Evolutionary conservation across 2,329 filamentous ascomycete genomes (phyloP).

Genomic region (Phialophora expanda): DNA sequence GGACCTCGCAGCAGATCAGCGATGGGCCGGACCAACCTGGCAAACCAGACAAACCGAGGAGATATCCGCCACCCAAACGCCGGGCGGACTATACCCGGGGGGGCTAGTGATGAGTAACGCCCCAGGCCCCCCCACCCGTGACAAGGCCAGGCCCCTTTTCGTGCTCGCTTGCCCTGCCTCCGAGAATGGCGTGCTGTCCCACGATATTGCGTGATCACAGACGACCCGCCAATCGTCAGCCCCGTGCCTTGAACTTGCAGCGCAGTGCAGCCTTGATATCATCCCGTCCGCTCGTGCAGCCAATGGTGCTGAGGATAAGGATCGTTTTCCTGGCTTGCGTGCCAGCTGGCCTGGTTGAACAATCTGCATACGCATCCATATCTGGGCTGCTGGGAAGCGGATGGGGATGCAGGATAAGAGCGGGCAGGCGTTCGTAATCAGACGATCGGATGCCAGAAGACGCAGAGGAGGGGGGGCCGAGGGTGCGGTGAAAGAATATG

Average conservation of each 20-base stretch:
- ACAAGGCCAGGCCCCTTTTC: not conserved
- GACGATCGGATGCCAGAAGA: not conserved
- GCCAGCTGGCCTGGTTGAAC: not conserved
- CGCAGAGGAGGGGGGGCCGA: too few relatives aligned
- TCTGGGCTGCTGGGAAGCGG: not conserved
- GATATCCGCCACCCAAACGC: not conserved
- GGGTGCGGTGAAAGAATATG: too few relatives aligned
- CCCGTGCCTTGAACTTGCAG: not conserved
- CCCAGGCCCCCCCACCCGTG: not conserved
- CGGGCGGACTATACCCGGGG: not conserved
- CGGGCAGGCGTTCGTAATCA: not conserved
- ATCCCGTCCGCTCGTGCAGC: not conserved
- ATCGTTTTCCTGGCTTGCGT: not conserved
- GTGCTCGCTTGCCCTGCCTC: not conserved
- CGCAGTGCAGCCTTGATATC: slow-evolving; percentile 8
- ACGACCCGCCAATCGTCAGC: slow-evolving; percentile 4
- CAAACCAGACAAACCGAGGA: not conserved
- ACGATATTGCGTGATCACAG: slow-evolving; percentile 19
- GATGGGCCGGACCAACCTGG: too few relatives aligned
- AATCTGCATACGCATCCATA: not conserved
- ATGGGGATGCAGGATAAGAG: not conserved
- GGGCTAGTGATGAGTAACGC: not conserved
- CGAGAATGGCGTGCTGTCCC: slow-evolving; percentile 18
- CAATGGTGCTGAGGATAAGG: slow-evolving; percentile 3
- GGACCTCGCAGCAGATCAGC: not conserved